Evolutionary conservation across 768 basidiomycete genomes (phyloP).

Genomic region (Hortiboletus flavorubellus): DNA sequence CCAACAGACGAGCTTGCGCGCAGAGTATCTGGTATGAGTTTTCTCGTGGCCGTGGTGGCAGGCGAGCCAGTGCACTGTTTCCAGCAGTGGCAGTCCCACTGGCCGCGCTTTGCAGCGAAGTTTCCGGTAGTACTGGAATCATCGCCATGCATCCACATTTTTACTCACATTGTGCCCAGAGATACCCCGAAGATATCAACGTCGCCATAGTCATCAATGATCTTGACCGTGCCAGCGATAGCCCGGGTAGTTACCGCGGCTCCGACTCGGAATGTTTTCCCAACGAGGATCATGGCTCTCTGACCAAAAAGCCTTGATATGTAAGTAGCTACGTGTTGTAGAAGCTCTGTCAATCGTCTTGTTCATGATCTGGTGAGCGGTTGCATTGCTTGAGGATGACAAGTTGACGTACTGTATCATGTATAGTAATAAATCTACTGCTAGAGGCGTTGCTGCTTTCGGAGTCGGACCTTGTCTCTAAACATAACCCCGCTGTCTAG

Average conservation of each 20-base stretch:
- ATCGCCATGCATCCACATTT: not conserved
- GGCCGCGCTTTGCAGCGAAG: no score
- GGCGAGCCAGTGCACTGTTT: not conserved
- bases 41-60: not conserved
- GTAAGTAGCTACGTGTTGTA: no score
- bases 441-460: no score
- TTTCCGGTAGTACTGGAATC: not conserved
- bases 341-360: not conserved
- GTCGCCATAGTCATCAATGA: not conserved
- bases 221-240: no score
- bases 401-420: not conserved
- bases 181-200: not conserved
- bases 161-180: not conserved
- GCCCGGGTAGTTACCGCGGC: no score
- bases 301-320: not conserved
- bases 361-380: not conserved
- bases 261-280: not conserved
- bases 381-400: not conserved
- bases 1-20: not conserved
- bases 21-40: not conserved
- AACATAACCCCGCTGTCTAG: not conserved
- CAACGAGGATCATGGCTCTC: no score
- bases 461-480: not conserved
- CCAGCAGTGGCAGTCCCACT: not conserved
- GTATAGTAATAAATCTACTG: not conserved